Percentiles rank a stretch among this genome's conserved stretches.
Conservation (phyloP, 495 filamentous ascomycete species). For the Geopyxis carbonaria region DNA sequence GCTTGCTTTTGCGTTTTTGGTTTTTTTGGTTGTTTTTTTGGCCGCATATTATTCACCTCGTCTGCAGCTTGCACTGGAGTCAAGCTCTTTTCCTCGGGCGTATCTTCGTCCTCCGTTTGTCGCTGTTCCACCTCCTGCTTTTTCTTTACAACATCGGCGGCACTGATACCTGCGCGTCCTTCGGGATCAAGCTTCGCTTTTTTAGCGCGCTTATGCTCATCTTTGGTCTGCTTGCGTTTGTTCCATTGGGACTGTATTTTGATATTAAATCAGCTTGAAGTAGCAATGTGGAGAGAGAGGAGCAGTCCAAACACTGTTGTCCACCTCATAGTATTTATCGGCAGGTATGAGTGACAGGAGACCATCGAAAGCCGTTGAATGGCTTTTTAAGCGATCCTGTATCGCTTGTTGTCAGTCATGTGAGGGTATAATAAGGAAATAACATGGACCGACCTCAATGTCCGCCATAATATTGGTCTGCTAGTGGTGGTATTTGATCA, state of each 20-base stretch:
- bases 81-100: background rate
- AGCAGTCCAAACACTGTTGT: constrained; percentile 52
- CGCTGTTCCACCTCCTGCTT: constrained; percentile 32
- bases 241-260: constrained; percentile 59
- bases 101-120: no score
- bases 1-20: no score
- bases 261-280: background rate
- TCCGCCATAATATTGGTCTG: no score
- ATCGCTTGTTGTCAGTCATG: background rate
- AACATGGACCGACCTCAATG: constrained; percentile 15
- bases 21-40: no score
- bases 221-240: constrained; percentile 75
- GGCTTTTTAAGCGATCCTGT: constrained; percentile 70
- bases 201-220: constrained; percentile 57
- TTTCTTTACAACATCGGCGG: constrained; percentile 32
- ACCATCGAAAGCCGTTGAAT: constrained; percentile 77
- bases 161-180: constrained; percentile 25
- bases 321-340: constrained; percentile 78
- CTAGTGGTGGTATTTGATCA: no score
- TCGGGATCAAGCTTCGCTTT: constrained; percentile 75
- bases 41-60: no score
- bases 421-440: background rate
- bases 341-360: constrained; percentile 84
- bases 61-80: constrained; percentile 20
- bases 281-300: background rate